Evolutionary conservation across 2,329 filamentous ascomycete genomes (phyloP).

Genomic region (Fusarium duplospermum): DNA sequence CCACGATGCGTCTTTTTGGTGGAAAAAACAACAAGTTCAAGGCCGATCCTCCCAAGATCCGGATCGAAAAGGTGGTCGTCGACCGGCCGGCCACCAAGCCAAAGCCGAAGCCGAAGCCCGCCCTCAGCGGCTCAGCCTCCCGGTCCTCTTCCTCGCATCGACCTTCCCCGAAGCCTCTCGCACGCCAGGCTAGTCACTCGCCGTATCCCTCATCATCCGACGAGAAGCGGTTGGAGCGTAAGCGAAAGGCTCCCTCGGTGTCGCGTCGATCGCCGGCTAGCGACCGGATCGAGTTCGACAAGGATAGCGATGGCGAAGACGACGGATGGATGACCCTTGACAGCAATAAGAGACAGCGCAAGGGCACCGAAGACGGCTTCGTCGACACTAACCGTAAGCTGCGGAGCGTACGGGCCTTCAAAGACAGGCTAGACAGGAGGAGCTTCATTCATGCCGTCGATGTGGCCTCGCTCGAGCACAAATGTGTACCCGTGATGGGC

Average conservation of each 20-base stretch:
- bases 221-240: slow-evolving; percentile 55
- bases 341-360: slow-evolving; percentile 61
- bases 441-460: slow-evolving; percentile 69
- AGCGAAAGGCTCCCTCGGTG: slow-evolving; percentile 59
- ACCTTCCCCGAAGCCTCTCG: slow-evolving; percentile 55
- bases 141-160: slow-evolving; percentile 51
- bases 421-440: slow-evolving; percentile 54
- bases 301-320: slow-evolving; percentile 63
- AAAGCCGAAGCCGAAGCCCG: slow-evolving; percentile 50
- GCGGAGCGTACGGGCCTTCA: slow-evolving; percentile 59
- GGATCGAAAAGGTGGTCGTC: slow-evolving; percentile 64
- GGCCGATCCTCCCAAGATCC: slow-evolving; percentile 61
- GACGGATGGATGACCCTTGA: slow-evolving; percentile 64
- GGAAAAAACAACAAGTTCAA: slow-evolving; percentile 63
- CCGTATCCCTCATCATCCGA: slow-evolving; percentile 56
- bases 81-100: slow-evolving; percentile 52
- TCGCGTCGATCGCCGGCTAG: slow-evolving; percentile 58
- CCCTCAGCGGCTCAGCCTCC: slow-evolving; percentile 46
- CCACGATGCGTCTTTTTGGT: slow-evolving; percentile 54
- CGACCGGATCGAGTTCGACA: slow-evolving; percentile 62
- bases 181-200: slow-evolving; percentile 56
- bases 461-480: slow-evolving; percentile 63
- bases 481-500: slow-evolving; percentile 63
- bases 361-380: slow-evolving; percentile 53
- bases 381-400: slow-evolving; percentile 61